A percentile compares a stretch with the other conserved stretches of the same genome.
phyloP scores from a whole-genome alignment of 176 grass and related monocot species.

The Cocos nucifera region DNA sequence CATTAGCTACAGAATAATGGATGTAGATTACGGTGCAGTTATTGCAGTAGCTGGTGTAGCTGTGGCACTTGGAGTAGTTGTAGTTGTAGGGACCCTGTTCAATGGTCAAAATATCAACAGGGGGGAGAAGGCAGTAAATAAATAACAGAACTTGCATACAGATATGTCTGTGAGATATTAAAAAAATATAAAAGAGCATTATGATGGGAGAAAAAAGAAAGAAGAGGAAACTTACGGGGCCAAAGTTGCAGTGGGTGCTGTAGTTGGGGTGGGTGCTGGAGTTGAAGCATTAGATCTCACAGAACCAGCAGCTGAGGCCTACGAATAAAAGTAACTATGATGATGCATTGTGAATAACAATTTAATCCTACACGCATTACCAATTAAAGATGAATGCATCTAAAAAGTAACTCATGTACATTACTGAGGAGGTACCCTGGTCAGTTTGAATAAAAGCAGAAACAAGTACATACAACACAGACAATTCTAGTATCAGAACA shows the following conservation, averaged over 20 bases:
- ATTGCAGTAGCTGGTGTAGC: constrained; percentile 34
- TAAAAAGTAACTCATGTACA: no score
- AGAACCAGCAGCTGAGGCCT: constrained; percentile 30
- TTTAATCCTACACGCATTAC: no score
- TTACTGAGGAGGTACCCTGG: no score
- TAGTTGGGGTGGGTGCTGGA: constrained; percentile 33
- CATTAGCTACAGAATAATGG: constrained; percentile 6
- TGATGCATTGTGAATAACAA: no score
- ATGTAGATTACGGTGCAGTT: constrained; percentile 43
- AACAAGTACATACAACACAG: no score
- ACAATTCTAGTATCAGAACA: no score
- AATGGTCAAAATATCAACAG: background rate
- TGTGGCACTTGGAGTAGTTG: constrained; percentile 21
- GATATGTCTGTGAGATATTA: no score
- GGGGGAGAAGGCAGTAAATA: no score
- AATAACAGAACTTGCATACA: no score
- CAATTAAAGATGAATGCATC: no score
- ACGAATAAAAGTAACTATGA: constrained; percentile 5
- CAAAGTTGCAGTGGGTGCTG: constrained; percentile 36
- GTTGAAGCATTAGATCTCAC: constrained; percentile 30
- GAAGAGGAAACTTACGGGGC: constrained; percentile 37
- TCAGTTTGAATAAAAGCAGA: no score
- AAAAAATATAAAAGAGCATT: no score
- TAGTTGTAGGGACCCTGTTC: constrained; percentile 33
- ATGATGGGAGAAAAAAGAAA: background rate